Base-by-base conservation (phyloP, 345 rosid genomes). In the Psidium friedrichsthalianum region DNA sequence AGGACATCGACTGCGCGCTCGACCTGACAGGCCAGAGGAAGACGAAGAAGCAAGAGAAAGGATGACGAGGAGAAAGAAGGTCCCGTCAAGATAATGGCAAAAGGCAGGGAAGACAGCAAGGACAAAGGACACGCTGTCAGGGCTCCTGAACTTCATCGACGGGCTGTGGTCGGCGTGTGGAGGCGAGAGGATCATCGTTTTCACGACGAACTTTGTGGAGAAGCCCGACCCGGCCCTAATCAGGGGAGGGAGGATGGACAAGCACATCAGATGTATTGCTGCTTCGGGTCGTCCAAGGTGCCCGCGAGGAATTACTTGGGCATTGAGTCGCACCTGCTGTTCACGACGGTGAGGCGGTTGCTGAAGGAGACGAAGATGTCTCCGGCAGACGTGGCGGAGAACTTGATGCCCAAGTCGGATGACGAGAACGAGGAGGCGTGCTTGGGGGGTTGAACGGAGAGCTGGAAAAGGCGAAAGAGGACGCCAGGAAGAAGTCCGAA, bases 1-100 rank as follows among this genome's bases (percentile, higher is more conserved):
- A n/a, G 76, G 92, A 89, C 61, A 89, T 91, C 8, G 91, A 91
- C 85, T 91, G 92, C 82, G 89, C 91, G 1, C 92, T 91, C 15
- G 90, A 87, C 81, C 88, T 89, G 10, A 91, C 91, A 0, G 90
- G 90, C 2, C 85, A 89, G 74, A 87, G 92, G 78, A 87, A 84
- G 87, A 87, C 82, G 51, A 81, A 85, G 21, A 86, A 86, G 82
- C 86, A 87, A 76, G 82, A 87, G 57, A 81, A 40, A 32, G 10
- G 54, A 85, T 3, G 82, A 57, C 2, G 86, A 82, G 10, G 42
- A 64, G 42, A 85, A 36, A 52, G 57, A 10, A 15, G 86, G 84
- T 29, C 83, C 87, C 11, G n/a, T 51, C 18, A 83, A 82, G 52
- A 87, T 64, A 74, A 54, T 32, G 12, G 84, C 14, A 0, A 82